These are phyloP conservation scores for Penicillium sp. DNA, from an alignment of 2,329 filamentous ascomycete genomes.

Conservation along the genomic window DNA sequence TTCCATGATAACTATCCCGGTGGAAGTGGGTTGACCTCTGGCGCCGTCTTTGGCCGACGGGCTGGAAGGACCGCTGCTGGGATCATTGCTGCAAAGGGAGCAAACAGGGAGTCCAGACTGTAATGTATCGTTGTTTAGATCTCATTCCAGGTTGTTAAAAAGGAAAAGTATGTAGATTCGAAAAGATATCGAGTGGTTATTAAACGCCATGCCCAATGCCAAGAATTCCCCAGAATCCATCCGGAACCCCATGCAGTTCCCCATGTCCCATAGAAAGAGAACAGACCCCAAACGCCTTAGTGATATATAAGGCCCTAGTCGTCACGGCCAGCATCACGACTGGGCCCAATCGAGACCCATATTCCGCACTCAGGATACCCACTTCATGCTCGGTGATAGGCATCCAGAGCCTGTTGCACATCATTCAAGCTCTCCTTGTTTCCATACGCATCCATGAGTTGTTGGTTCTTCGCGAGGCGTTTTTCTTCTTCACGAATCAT, in stretches of 20 bases:
- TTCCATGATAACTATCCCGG: constrained; percentile 66
- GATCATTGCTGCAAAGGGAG: not conserved
- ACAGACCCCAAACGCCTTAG: not conserved
- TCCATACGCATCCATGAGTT: constrained; percentile 50
- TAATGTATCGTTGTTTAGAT: not conserved
- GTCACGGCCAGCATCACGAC: not conserved
- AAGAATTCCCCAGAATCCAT: not conserved
- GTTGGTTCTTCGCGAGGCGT: constrained; percentile 37
- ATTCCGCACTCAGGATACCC: not conserved
- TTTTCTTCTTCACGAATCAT: constrained; percentile 31
- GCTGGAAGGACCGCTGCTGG: constrained; percentile 41
- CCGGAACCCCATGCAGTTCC: not conserved
- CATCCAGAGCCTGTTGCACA: constrained; percentile 46
- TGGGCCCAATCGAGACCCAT: not conserved
- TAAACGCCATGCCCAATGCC: not conserved
- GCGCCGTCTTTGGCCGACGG: constrained; percentile 54
- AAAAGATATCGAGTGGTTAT: not conserved
- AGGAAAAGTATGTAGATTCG: not conserved
- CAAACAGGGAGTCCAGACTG: not conserved
- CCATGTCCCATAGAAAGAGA: not conserved
- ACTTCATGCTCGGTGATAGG: constrained; percentile 28
- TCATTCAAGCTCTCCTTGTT: constrained; percentile 45
- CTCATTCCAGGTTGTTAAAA: not conserved
- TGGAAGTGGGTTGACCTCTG: constrained; percentile 62
- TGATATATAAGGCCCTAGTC: not conserved